Conservation (phyloP, 129 eudicot genomes). For the Pittosporum tobira region DNA sequence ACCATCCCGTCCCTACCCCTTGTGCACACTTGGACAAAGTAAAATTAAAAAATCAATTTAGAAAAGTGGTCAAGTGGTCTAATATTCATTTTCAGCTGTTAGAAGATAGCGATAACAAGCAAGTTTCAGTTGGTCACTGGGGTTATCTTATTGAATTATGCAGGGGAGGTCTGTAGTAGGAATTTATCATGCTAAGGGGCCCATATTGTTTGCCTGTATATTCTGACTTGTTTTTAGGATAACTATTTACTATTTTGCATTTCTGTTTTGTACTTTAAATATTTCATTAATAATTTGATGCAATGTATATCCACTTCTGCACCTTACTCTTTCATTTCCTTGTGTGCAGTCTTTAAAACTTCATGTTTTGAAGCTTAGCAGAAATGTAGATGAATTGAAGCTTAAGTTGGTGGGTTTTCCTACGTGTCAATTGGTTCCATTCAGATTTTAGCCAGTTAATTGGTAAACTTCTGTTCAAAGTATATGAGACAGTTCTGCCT, state of each 20-base stretch:
- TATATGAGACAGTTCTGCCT: constrained; percentile 15
- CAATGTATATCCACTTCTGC: background rate
- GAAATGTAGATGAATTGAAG: constrained; percentile 57
- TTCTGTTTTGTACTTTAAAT: background rate
- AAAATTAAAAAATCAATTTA: too few relatives aligned
- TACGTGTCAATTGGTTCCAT: constrained; percentile 3
- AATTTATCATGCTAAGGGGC: background rate
- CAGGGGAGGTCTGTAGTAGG: background rate
- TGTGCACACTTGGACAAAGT: too few relatives aligned
- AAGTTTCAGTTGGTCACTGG: too few relatives aligned
- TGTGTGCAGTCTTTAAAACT: constrained; percentile 86
- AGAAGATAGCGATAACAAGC: background rate
- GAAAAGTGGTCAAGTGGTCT: background rate
- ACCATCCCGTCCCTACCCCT: too few relatives aligned
- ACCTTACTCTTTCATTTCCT: constrained; percentile 13
- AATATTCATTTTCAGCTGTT: background rate
- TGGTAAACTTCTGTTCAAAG: background rate
- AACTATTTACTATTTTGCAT: too few relatives aligned
- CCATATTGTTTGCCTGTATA: too few relatives aligned
- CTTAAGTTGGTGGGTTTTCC: constrained; percentile 48
- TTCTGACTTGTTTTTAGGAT: background rate
- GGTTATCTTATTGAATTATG: background rate
- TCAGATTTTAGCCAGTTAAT: constrained; percentile 5
- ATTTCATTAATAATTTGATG: background rate
- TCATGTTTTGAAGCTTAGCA: constrained; percentile 69